phyloP scores from a whole-genome alignment of 805 yeast species.

The Clavispora carvajalis region DNA sequence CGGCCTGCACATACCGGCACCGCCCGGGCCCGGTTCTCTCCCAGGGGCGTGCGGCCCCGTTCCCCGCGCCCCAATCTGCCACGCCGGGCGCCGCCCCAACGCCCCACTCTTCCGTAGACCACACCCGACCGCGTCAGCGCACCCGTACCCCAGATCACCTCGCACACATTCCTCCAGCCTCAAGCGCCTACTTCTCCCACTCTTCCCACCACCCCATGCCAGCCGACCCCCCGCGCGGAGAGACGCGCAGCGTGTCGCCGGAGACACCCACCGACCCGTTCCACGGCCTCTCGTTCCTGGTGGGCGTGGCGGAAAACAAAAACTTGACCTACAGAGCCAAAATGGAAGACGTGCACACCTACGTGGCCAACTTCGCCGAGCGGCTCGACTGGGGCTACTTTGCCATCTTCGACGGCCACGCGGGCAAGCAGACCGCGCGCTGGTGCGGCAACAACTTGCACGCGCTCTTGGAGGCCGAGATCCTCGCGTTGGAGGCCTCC shows the following conservation, averaged over 20 bases:
- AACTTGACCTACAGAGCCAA: constrained; percentile 75
- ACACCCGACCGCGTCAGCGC: not conserved
- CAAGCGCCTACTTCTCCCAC: too few relatives aligned
- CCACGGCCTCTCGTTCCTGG: constrained; percentile 61
- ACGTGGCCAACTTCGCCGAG: constrained; percentile 89
- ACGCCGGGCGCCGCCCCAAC: too few relatives aligned
- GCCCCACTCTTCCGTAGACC: too few relatives aligned
- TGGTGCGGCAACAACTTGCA: constrained; percentile 92
- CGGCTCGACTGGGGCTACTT: constrained; percentile 89
- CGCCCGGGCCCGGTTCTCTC: too few relatives aligned
- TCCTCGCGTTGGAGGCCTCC: constrained; percentile 25
- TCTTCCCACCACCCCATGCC: not conserved
- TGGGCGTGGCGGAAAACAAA: constrained; percentile 89
- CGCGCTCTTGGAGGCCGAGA: constrained; percentile 54
- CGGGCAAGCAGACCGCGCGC: constrained; percentile 87
- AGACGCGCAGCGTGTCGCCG: not conserved
- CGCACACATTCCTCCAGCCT: not conserved
- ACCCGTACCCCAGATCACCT: constrained; percentile 4
- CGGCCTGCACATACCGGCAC: too few relatives aligned
- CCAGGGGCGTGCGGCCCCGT: too few relatives aligned
- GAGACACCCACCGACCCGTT: constrained; percentile 36
- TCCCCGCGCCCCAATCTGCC: too few relatives aligned
- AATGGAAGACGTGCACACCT: constrained; percentile 96
- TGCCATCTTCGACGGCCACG: constrained; percentile 96
- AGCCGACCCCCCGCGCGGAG: not conserved